A percentile compares a stretch with the other conserved stretches of the same genome.
Evolutionary conservation across 768 basidiomycete genomes (phyloP).

Genomic region (Gautieria morchelliformis): DNA sequence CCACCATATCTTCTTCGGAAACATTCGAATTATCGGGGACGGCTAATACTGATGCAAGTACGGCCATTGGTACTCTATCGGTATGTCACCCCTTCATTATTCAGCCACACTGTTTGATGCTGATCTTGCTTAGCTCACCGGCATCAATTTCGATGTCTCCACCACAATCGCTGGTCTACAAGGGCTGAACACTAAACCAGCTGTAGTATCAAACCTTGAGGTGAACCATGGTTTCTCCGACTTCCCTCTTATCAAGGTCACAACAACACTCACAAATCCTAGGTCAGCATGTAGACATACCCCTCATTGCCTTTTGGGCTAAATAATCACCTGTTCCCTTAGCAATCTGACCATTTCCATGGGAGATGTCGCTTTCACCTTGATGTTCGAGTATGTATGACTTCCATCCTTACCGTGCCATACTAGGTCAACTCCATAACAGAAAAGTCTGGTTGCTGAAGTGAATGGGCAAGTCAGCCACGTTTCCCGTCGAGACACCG

Average conservation of each 20-base stretch:
- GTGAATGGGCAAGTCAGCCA: no score
- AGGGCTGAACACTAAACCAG: slow-evolving; percentile 50
- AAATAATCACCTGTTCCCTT: background rate
- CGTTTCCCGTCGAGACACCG: no score
- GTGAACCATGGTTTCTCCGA: slow-evolving; percentile 59
- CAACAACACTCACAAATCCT: slow-evolving; percentile 57
- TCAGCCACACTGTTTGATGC: background rate
- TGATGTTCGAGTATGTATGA: slow-evolving; percentile 42
- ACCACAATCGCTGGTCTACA: slow-evolving; percentile 54
- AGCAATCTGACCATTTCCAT: slow-evolving; percentile 40
- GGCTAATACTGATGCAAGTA: slow-evolving; percentile 44
- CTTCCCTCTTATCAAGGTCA: slow-evolving; percentile 58
- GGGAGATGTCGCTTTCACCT: slow-evolving; percentile 52
- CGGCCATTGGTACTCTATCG: slow-evolving; percentile 55
- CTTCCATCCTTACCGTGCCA: background rate
- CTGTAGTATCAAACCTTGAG: slow-evolving; percentile 47
- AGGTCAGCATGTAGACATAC: slow-evolving; percentile 28
- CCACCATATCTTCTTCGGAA: slow-evolving; percentile 38
- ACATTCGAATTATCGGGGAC: slow-evolving; percentile 44
- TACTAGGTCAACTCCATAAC: background rate
- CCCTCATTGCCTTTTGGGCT: slow-evolving; percentile 1
- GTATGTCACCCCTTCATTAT: background rate
- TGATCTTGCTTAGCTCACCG: slow-evolving; percentile 24
- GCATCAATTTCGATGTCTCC: slow-evolving; percentile 50
- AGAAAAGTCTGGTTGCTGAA: no score